A percentile compares a stretch with the other conserved stretches of the same genome.
Conservation (phyloP, 1,139 yeast genomes). For the Suhomyces ambrosiae region DNA sequence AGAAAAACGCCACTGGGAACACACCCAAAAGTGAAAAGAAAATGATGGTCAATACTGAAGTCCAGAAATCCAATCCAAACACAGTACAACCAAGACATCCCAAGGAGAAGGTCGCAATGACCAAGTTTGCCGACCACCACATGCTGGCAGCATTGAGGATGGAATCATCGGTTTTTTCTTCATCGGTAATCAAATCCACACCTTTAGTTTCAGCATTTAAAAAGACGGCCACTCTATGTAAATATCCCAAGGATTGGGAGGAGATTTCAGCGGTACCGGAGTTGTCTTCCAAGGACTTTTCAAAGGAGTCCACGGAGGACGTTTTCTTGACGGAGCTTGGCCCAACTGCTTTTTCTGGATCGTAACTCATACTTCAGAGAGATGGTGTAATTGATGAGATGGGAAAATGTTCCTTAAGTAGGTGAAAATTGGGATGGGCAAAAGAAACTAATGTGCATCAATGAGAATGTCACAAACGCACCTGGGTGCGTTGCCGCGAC, state of each 20-base stretch:
- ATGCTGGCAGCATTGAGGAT: constrained; percentile 74
- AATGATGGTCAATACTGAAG: constrained; percentile 59
- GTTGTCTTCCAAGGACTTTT: constrained; percentile 27
- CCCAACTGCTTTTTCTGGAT: constrained; percentile 14
- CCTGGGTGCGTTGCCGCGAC: neutral
- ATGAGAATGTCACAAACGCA: constrained; percentile 3
- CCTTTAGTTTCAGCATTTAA: constrained; percentile 67
- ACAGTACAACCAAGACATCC: constrained; percentile 76
- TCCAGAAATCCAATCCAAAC: constrained; percentile 65
- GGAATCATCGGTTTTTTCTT: constrained; percentile 63
- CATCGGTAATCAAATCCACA: constrained; percentile 67
- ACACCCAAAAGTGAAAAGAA: constrained; percentile 77
- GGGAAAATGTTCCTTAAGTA: constrained; percentile 3
- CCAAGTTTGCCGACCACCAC: constrained; percentile 95
- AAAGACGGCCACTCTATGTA: constrained; percentile 34
- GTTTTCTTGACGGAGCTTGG: constrained; percentile 14
- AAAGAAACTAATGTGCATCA: constrained; percentile 8
- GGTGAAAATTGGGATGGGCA: constrained; percentile 11
- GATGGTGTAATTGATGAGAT: constrained; percentile 1
- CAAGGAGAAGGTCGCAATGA: constrained; percentile 77
- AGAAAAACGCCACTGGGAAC: constrained; percentile 77
- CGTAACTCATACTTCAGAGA: constrained; percentile 13
- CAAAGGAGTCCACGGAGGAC: constrained; percentile 28
- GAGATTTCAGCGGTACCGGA: constrained; percentile 26
- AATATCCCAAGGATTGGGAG: constrained; percentile 15